Base-by-base conservation (phyloP, 2,329 filamentous ascomycete genomes). In the Ophiostoma perfectum region DNA sequence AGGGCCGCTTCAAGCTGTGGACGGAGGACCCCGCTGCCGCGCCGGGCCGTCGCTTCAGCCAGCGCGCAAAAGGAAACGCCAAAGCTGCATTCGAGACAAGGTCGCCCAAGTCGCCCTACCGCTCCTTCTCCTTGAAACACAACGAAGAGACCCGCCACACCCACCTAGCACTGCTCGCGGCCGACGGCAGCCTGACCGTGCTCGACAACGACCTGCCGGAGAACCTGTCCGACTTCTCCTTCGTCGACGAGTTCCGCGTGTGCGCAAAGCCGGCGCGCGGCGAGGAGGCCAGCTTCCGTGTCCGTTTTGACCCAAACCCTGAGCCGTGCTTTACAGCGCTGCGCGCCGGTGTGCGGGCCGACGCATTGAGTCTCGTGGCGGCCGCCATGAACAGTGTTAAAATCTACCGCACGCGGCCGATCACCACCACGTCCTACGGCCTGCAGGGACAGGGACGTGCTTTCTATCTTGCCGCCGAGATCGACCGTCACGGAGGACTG, bases 1-100 rank as follows among this genome's bases (percentile, higher is more conserved):
- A 97, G 74, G 92, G 94, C 75, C 89, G 89, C 77, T 92, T 96
- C 81, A 92, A 93, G 76, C 84, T 98, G 72, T 98, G 94, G 94
- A 89, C 91, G 70, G 94, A 97, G 80, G 92, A 97, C 78, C 88
- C 90, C 16, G 90, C 89, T 1, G 90, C 95, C 65, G 84, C 90
- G 1, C 88, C 89, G 0, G 92, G 93, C 44, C 87, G 90, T 44
- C 89, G 93, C 66, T 98, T 97, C 82, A 91, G 89, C 76, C 83
- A 79, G 81, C 91, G 82, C 16, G 76, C 78, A 55, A 78, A 78
- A 45, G 67, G 68, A 62, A 78, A 75, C 66, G 73, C 81, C 63
- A 83, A 81, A 60, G 81, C 83, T 2, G 82, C 84, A 11, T 86
- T 84, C 65, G 85, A 87, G 73, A 83, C 82, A 45, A 80, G 84